Evolutionary conservation across 768 basidiomycete genomes (phyloP), one percentile per base, ranked within the genome.

Genomic region (Tulasnella sp.): DNA sequence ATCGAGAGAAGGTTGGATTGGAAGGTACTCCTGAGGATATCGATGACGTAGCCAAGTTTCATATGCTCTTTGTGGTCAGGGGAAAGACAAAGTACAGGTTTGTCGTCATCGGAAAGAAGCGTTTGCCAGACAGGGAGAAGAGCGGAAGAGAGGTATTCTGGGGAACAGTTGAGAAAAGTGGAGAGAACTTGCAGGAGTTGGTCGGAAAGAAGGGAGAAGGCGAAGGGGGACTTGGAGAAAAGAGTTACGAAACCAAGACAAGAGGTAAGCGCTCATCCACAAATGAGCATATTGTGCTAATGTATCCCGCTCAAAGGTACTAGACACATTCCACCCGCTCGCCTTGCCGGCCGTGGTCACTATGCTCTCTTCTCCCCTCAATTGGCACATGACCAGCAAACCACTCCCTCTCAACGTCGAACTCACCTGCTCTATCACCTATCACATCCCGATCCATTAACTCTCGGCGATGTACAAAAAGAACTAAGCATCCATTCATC

Each of bases 21-120:
- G 49, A 42, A 28, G 49, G 35, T 24, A 40, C 19, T 8, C 31
- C 35, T 12, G 22, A 27, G 8, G 25, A 41, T 20, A 19, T 51
- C 25, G 49, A 51, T 29, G 49, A 51, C 49, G 49, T 51, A 6
- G 27, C 39, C 19, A 51, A 51, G 29, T 51, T 51, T 31, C 49
- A 41, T 24, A 27, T 51, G 22, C 39, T 51, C 37, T 32, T 51
- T 16, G 27, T 49, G 19, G 39, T 42, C 29, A 24, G 39, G 13
- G 34, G 35, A 15, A 20, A 49, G n/a, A 34, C 37, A 13, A 20
- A 12, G 5, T 51, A 31, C 49, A 39, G 49, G 8, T 16, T 51
- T n/a, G 41, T 31, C 24, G 39, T 40, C 5, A 42, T 51, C 13
- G 49, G 49, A 7, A 51, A 51, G 49, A 51, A 51, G 49, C 8